Evolutionary conservation across 257 asterid species (phyloP).

Genomic region (Verbascum thapsus): DNA sequence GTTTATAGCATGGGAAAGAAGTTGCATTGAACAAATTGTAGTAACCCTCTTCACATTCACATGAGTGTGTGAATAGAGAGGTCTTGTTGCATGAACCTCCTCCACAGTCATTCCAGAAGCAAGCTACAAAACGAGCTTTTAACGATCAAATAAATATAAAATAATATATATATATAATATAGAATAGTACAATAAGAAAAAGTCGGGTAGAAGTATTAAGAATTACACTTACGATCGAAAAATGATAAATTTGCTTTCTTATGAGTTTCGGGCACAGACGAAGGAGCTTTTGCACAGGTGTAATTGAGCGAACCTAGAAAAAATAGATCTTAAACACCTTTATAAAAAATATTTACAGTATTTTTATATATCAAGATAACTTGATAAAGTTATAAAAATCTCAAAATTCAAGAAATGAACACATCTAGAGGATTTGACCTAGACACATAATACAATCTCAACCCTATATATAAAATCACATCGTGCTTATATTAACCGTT

Average conservation of each 20-base stretch:
- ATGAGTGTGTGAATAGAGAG: conserved; percentile 51
- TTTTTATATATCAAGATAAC: neutral
- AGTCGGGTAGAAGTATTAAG: neutral
- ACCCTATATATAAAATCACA: too few relatives aligned
- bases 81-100: conserved; percentile 74
- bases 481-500: too few relatives aligned
- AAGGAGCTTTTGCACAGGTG: conserved; percentile 33
- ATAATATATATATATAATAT: neutral
- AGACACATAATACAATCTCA: too few relatives aligned
- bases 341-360: neutral
- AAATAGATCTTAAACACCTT: neutral
- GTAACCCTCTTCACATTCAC: conserved; percentile 63
- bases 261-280: conserved; percentile 41
- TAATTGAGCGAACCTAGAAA: conserved; percentile 36
- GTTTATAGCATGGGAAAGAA: conserved; percentile 66
- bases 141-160: neutral
- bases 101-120: conserved; percentile 77
- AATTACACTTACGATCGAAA: conserved; percentile 50
- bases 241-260: conserved; percentile 38
- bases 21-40: conserved; percentile 65
- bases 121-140: conserved; percentile 42
- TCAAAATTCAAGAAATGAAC: too few relatives aligned
- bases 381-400: too few relatives aligned
- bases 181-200: neutral
- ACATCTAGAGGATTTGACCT: too few relatives aligned